A percentile compares a stretch with the other conserved stretches of the same genome.
Evolutionary conservation across 2,329 filamentous ascomycete genomes (phyloP).

Genomic region (Fusarium tjaetaba): DNA sequence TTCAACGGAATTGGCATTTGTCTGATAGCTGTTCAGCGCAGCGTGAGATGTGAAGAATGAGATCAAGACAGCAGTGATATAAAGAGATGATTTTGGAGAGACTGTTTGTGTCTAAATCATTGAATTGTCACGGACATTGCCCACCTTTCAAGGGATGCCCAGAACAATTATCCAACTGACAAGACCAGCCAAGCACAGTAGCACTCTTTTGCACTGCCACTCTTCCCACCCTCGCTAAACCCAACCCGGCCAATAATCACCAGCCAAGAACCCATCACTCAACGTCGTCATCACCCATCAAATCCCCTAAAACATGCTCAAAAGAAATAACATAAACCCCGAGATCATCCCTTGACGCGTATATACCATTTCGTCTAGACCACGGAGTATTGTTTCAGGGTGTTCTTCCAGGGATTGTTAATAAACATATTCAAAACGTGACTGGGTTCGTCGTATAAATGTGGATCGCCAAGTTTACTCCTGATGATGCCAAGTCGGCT

Average conservation of each 20-base stretch:
- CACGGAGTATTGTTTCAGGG: not conserved
- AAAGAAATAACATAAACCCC: not conserved
- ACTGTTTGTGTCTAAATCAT: too few relatives aligned
- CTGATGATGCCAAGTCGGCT: slow-evolving; percentile 18
- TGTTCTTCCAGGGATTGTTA: not conserved
- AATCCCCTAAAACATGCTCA: not conserved
- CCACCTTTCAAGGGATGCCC: not conserved
- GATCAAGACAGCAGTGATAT: accelerated
- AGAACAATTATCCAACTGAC: not conserved
- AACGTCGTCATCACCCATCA: not conserved
- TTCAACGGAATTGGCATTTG: not conserved
- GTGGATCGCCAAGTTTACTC: slow-evolving; percentile 18
- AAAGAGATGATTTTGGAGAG: not conserved
- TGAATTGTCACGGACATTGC: not conserved
- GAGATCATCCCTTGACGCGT: not conserved
- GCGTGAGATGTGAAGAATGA: accelerated
- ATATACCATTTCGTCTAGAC: not conserved
- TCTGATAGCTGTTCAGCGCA: accelerated
- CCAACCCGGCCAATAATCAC: not conserved
- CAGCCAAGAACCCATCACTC: not conserved
- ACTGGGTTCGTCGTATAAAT: slow-evolving; percentile 22
- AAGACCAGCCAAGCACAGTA: slow-evolving; percentile 8
- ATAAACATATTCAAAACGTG: not conserved
- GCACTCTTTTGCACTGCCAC: slow-evolving; percentile 16
- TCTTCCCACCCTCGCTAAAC: slow-evolving; percentile 5